Conservation (phyloP, 805 yeast genomes). For the Candida alai region DNA sequence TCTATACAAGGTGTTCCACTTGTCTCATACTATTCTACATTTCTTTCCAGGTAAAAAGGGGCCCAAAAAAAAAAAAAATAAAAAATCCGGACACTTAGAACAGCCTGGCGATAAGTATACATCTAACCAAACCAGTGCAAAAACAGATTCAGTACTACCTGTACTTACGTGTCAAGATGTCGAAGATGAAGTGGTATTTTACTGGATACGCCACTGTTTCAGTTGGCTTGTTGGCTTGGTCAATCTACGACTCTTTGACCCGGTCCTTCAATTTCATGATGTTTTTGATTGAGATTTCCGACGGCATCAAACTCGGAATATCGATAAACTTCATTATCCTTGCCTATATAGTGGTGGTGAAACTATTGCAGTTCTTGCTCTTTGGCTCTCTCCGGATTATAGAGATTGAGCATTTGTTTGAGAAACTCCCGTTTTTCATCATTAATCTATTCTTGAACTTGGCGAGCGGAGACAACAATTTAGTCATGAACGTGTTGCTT, state of each 20-base stretch:
- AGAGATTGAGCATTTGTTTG: constrained; percentile 64
- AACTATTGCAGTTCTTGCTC: constrained; percentile 46
- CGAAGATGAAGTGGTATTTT: constrained; percentile 7
- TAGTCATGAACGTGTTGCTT: constrained; percentile 47
- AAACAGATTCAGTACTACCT: no score
- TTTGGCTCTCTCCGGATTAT: constrained; percentile 74
- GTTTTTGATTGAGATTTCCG: constrained; percentile 26
- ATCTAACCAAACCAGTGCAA: no score
- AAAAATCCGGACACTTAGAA: no score
- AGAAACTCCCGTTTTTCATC: constrained; percentile 30
- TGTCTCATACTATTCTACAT: no score
- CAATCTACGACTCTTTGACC: constrained; percentile 19
- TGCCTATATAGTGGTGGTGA: constrained; percentile 22
- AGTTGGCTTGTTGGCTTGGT: constrained; percentile 11
- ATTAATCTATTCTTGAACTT: constrained; percentile 56
- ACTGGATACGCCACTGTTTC: constrained; percentile 15
- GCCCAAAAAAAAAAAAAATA: no score
- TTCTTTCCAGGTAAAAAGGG: no score
- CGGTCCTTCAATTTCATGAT: constrained; percentile 20
- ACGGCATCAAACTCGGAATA: constrained; percentile 25
- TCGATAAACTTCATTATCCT: constrained; percentile 24
- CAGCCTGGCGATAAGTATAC: no score
- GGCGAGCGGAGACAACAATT: constrained; percentile 61
- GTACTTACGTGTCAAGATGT: no score
- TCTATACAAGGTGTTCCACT: no score